Evolutionary conservation across 1,284 basidiomycete genomes (phyloP).

Genomic region (Phlebopus sp.): DNA sequence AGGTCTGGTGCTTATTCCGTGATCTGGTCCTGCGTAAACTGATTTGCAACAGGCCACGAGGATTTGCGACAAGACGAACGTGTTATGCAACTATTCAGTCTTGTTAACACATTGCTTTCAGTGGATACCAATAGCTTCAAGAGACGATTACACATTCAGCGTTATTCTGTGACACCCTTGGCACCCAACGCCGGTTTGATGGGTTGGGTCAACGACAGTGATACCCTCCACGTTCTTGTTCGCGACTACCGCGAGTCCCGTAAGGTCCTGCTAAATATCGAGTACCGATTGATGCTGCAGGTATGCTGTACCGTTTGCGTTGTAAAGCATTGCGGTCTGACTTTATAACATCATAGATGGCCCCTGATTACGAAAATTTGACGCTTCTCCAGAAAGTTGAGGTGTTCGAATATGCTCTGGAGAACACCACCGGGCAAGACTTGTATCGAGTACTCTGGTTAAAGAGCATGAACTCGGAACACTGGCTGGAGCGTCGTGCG

Average conservation of each 20-base stretch:
- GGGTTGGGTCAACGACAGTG: constrained; percentile 96
- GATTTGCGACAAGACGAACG: constrained; percentile 98
- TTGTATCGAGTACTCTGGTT: constrained; percentile 98
- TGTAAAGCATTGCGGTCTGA: constrained; percentile 5
- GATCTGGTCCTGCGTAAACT: not conserved
- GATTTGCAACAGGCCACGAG: constrained; percentile 74
- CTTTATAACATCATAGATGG: constrained; percentile 67
- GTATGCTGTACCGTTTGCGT: constrained; percentile 38
- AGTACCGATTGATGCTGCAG: constrained; percentile 97
- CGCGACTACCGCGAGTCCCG: constrained; percentile 92
- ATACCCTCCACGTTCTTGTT: constrained; percentile 98
- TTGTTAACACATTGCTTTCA: constrained; percentile 93
- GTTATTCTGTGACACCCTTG: constrained; percentile 91
- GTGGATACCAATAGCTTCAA: constrained; percentile 96
- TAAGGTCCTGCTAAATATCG: constrained; percentile 97
- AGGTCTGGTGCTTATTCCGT: constrained; percentile 43
- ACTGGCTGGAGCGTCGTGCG: constrained; percentile 97
- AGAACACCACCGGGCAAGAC: constrained; percentile 99
- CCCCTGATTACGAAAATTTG: constrained; percentile 96
- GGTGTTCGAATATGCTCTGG: constrained; percentile 98
- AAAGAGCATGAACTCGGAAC: constrained; percentile 92
- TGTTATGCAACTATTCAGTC: constrained; percentile 98
- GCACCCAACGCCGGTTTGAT: constrained; percentile 95
- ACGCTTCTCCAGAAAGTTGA: constrained; percentile 97
- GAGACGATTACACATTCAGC: constrained; percentile 91